Percentiles rank a stretch among this genome's conserved stretches.
Evolutionary conservation across 441 rosid species (phyloP).

Genomic region (California macrophylla): DNA sequence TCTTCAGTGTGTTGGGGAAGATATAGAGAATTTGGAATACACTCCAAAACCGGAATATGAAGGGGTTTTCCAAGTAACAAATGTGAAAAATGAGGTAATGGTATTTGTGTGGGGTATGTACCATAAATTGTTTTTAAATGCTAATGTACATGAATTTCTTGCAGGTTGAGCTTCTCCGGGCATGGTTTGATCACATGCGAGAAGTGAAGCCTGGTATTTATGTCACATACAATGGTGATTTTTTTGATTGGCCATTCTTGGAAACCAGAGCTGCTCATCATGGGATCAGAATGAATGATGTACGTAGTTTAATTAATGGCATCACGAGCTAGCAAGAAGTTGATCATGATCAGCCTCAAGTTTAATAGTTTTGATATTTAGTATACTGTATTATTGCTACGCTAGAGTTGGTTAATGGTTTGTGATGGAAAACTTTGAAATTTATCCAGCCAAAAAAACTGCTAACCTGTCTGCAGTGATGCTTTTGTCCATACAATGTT

Average conservation of each 20-base stretch:
- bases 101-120: slow-evolving; percentile 18
- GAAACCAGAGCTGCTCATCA: slow-evolving; percentile 89
- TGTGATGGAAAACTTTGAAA: neutral
- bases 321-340: slow-evolving; percentile 4
- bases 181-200: slow-evolving; percentile 94
- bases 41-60: slow-evolving; percentile 97
- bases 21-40: slow-evolving; percentile 86
- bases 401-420: slow-evolving; percentile 1
- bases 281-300: slow-evolving; percentile 76
- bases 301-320: slow-evolving; percentile 26
- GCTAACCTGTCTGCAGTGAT: neutral
- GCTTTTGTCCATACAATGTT: neutral
- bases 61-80: slow-evolving; percentile 78
- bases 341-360: slow-evolving; percentile 1
- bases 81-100: slow-evolving; percentile 72
- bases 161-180: slow-evolving; percentile 72
- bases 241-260: slow-evolving; percentile 95
- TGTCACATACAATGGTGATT: slow-evolving; percentile 96
- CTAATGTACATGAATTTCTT: slow-evolving; percentile 20
- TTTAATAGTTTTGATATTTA: slow-evolving; percentile 5
- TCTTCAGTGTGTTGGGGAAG: slow-evolving; percentile 85
- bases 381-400: neutral
- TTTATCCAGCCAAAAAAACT: neutral
- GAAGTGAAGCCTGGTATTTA: slow-evolving; percentile 91
- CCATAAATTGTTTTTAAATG: slow-evolving; percentile 3